phyloP scores from a whole-genome alignment of 371 early-diverging fungal genomes.

The Parasitella parasitica region DNA sequence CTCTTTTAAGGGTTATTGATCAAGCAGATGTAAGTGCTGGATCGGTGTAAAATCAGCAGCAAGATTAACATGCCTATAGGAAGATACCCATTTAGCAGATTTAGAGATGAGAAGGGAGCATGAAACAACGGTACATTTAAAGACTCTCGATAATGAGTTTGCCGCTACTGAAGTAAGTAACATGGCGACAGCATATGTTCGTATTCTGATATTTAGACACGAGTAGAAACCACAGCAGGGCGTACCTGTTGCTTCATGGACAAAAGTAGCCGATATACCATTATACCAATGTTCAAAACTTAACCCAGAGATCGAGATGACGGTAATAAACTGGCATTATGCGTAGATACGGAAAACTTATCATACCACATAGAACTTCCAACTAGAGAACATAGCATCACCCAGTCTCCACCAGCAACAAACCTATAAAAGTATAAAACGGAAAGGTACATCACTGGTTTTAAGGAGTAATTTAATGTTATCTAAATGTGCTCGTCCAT shows the following conservation, averaged over 20 bases:
- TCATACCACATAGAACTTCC: conserved; percentile 30
- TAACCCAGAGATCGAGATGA: conserved; percentile 49
- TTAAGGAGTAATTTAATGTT: neutral
- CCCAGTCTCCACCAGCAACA: conserved; percentile 19
- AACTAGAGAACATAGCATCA: conserved; percentile 39
- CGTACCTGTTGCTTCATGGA: conserved; percentile 45
- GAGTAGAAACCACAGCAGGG: neutral
- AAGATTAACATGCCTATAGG: conserved; percentile 16
- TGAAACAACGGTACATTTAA: conserved; percentile 31
- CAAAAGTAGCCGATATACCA: conserved; percentile 25
- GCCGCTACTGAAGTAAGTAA: neutral
- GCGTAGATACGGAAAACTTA: no score
- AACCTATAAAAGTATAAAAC: conserved; percentile 32
- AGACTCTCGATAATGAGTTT: conserved; percentile 5
- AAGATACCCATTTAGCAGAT: conserved; percentile 44
- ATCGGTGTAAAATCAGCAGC: neutral
- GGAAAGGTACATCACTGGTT: conserved; percentile 35
- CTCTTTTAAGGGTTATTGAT: conserved; percentile 38
- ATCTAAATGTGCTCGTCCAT: neutral
- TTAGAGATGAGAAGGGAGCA: conserved; percentile 46
- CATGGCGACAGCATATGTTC: neutral
- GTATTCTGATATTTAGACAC: neutral
- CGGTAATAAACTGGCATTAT: conserved; percentile 24
- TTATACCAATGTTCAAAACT: conserved; percentile 44
- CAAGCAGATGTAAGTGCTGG: conserved; percentile 40